Conservation (phyloP, 2,329 filamentous ascomycete species). For the Aspergillus neoniger region DNA sequence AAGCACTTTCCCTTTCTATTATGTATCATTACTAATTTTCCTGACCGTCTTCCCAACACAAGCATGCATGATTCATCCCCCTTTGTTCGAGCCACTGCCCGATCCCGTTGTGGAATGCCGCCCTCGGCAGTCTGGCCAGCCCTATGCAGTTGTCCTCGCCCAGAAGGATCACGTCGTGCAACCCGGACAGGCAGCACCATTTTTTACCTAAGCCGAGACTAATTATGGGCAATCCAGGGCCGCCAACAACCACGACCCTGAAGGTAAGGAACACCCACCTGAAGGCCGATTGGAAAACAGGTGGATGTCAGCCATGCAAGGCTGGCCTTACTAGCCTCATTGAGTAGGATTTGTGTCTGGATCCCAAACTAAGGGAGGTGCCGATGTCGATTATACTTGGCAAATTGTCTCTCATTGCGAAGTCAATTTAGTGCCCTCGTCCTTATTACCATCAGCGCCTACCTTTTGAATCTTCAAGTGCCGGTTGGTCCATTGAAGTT, state of each 20-base stretch:
- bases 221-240: background rate
- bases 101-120: background rate
- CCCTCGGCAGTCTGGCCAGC: constrained; percentile 2
- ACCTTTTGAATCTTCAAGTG: background rate
- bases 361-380: background rate
- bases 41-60: background rate
- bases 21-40: background rate
- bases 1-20: too few relatives aligned
- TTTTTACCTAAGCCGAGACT: background rate
- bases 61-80: background rate
- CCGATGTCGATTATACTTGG: background rate
- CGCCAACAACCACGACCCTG: background rate
- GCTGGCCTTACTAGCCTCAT: background rate
- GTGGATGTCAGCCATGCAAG: background rate
- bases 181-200: constrained; percentile 5
- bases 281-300: background rate
- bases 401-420: background rate
- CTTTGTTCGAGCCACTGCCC: background rate
- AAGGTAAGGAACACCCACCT: background rate
- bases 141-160: constrained; percentile 1
- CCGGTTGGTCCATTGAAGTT: background rate
- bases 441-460: background rate
- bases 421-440: background rate
- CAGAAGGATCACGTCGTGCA: background rate
- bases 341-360: background rate